Conservation (phyloP, 2,329 filamentous ascomycete species). For the Tolypocladium ophioglossoides region DNA sequence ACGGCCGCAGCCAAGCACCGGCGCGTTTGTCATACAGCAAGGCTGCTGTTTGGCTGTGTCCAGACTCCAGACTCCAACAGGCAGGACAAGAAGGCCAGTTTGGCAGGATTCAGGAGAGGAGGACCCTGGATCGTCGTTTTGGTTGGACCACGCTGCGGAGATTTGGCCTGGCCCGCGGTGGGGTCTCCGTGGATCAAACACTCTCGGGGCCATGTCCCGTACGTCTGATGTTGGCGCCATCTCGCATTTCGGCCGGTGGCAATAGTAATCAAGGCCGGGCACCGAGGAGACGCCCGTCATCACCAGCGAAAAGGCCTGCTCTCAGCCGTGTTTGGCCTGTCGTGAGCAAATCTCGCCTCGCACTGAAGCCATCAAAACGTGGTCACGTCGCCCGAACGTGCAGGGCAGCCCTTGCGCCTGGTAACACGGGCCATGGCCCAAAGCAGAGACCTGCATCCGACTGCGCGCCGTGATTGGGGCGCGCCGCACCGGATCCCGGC, state of each 20-base stretch:
- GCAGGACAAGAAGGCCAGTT: not conserved
- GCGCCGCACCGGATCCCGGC: conserved; percentile 7
- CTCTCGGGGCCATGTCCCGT: not conserved
- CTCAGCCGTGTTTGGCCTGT: not conserved
- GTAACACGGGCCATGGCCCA: conserved; percentile 5
- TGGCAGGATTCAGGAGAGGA: conserved; percentile 4
- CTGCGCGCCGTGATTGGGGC: conserved; percentile 8
- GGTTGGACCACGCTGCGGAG: conserved; percentile 1
- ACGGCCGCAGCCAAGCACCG: conserved; percentile 1
- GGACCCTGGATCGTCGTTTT: conserved; percentile 1
- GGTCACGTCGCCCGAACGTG: not conserved
- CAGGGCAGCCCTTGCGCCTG: not conserved
- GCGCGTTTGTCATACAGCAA: not conserved
- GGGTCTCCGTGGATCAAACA: not conserved
- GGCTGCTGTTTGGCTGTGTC: not conserved
- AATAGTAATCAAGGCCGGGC: not conserved
- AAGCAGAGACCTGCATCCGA: conserved; percentile 9
- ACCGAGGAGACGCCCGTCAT: not conserved
- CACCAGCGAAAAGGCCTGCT: not conserved
- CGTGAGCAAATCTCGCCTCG: not conserved
- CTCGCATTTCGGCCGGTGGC: not conserved
- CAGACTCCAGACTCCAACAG: not conserved
- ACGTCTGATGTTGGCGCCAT: too few relatives aligned
- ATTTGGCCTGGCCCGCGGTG: not conserved
- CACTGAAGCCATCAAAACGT: not conserved